Evolutionary conservation across 345 rosid species (phyloP).

Genomic region (Eutrema heterophyllum): DNA sequence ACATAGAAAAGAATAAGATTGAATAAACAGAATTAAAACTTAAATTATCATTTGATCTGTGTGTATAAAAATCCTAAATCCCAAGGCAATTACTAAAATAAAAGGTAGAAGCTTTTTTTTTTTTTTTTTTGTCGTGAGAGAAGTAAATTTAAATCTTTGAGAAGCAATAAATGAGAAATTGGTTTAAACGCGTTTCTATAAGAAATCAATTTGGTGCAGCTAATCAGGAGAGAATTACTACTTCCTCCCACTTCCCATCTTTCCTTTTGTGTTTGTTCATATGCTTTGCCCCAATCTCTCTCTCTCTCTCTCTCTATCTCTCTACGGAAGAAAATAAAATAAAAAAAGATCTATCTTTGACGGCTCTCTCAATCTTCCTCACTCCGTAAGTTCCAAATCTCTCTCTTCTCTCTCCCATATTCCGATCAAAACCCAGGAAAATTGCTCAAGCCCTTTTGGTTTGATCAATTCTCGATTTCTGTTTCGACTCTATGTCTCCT

Average conservation of each 20-base stretch:
- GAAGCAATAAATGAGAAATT: slow-evolving; percentile 21
- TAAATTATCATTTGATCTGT: background rate
- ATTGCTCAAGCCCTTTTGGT: slow-evolving; percentile 6
- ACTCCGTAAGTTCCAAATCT: slow-evolving; percentile 45
- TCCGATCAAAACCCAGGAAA: slow-evolving; percentile 9
- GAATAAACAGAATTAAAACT: background rate
- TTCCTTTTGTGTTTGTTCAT: slow-evolving; percentile 22
- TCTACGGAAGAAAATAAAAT: background rate
- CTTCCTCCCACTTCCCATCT: slow-evolving; percentile 15
- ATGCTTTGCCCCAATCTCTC: slow-evolving; percentile 4
- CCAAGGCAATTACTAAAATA: too few species aligned
- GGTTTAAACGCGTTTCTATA: slow-evolving; percentile 30
- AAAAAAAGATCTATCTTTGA: slow-evolving; percentile 14
- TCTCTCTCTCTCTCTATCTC: slow-evolving; percentile 17
- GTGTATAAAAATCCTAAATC: background rate
- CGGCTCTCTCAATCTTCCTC: slow-evolving; percentile 24
- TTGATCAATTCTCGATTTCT: slow-evolving; percentile 13
- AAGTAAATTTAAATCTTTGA: background rate
- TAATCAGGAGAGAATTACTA: slow-evolving; percentile 37
- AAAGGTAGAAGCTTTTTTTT: too few species aligned
- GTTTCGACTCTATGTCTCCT: background rate
- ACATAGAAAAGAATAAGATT: background rate
- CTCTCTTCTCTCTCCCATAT: background rate
- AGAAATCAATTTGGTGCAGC: slow-evolving; percentile 27
- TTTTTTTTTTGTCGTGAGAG: too few species aligned